phyloP scores from a whole-genome alignment of 2,329 filamentous ascomycete species.

The Phaeosphaeriaceae sp. region DNA sequence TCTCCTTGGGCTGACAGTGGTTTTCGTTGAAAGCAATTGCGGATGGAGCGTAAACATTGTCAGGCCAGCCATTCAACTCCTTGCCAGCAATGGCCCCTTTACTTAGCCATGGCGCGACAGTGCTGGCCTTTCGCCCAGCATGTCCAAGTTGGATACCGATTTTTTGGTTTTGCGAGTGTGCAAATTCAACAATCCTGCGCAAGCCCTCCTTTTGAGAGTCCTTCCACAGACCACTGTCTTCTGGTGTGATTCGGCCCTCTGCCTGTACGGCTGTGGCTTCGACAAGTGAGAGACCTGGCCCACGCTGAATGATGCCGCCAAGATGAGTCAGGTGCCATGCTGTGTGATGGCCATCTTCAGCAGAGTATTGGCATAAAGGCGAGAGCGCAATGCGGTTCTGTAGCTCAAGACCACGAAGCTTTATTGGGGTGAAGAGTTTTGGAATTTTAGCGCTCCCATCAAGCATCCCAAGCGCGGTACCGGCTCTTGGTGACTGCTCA shows the following conservation, averaged over 20 bases:
- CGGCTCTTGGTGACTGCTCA: constrained; percentile 53
- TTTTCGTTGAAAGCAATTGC: constrained; percentile 67
- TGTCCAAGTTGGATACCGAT: constrained; percentile 83
- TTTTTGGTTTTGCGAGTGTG: constrained; percentile 77
- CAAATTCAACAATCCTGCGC: constrained; percentile 74
- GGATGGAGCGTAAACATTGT: constrained; percentile 63
- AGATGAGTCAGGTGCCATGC: constrained; percentile 84
- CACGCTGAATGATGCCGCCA: constrained; percentile 77
- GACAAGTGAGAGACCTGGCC: constrained; percentile 74
- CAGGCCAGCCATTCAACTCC: constrained; percentile 61
- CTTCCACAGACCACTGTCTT: constrained; percentile 81
- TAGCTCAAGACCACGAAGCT: constrained; percentile 65
- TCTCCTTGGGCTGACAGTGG: constrained; percentile 68
- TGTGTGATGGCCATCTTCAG: constrained; percentile 74
- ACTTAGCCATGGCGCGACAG: constrained; percentile 68
- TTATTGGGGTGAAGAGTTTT: constrained; percentile 65
- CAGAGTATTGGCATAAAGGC: constrained; percentile 67
- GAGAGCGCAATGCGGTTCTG: constrained; percentile 69
- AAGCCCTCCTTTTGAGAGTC: constrained; percentile 80
- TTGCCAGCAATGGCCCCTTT: constrained; percentile 61
- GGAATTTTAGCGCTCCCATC: constrained; percentile 59
- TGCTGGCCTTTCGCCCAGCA: constrained; percentile 70
- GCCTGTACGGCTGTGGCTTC: constrained; percentile 79
- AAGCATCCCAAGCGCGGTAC: constrained; percentile 55
- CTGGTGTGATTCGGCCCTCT: constrained; percentile 81